Percentiles rank a stretch among this genome's conserved stretches.
phyloP scores from a whole-genome alignment of 164 flowering plant species.

The Cinnamomum micranthum region DNA sequence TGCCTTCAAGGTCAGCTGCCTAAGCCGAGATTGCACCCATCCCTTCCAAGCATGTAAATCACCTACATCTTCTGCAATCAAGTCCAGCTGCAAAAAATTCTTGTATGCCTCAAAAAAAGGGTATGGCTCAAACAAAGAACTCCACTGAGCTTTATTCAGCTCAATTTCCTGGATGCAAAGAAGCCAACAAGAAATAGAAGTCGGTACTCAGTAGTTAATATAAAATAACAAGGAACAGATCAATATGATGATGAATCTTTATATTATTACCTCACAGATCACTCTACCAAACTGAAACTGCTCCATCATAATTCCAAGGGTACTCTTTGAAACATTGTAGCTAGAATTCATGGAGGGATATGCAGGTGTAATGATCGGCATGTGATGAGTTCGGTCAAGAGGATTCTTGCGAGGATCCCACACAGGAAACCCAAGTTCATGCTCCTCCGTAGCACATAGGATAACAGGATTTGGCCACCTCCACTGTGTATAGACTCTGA shows the following conservation, averaged over 20 bases:
- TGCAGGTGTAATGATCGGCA: conserved; percentile 99
- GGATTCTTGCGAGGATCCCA: conserved; percentile 98
- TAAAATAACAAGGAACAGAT: no score
- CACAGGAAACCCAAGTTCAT: conserved; percentile 75
- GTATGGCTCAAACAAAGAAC: conserved; percentile 77
- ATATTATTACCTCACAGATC: conserved; percentile 37
- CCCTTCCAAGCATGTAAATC: conserved; percentile 91
- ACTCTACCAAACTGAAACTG: conserved; percentile 71
- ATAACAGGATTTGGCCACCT: conserved; percentile 99
- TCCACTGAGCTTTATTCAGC: conserved; percentile 68
- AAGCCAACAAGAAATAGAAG: no score
- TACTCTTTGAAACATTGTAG: conserved; percentile 88
- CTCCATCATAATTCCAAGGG: conserved; percentile 89
- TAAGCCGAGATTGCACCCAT: conserved; percentile 94
- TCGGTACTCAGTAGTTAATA: no score
- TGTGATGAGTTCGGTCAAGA: conserved; percentile 71
- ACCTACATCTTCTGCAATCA: conserved; percentile 74
- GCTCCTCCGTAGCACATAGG: conserved; percentile 81
- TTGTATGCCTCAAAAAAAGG: conserved; percentile 77
- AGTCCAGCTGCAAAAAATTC: conserved; percentile 87
- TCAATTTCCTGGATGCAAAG: conserved; percentile 57
- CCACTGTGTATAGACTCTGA: conserved; percentile 93
- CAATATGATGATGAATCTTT: no score
- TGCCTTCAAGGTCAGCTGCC: conserved; percentile 84
- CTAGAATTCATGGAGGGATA: conserved; percentile 99